Evolutionary conservation across 352 stramenopile genomes (phyloP).

Genomic region (Globisporangium polare): DNA sequence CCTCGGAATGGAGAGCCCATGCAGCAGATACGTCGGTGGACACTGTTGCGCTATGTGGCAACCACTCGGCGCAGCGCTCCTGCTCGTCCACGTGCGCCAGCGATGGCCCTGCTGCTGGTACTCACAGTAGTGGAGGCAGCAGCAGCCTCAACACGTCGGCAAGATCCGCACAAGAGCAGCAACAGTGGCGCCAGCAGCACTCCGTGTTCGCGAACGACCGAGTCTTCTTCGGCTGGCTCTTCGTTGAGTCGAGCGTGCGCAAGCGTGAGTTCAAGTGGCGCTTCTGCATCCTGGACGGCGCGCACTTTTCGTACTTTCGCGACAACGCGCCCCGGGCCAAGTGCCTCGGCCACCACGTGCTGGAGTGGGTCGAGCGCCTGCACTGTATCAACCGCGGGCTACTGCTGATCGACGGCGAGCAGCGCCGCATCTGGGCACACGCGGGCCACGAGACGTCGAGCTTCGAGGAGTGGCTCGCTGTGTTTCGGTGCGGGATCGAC

Average conservation of each 20-base stretch:
- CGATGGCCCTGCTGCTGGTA: neutral
- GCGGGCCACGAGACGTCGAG: constrained; percentile 23
- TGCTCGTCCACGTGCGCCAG: constrained; percentile 6
- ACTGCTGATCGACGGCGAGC: constrained; percentile 24
- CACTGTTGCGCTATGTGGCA: neutral
- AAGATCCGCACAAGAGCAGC: neutral
- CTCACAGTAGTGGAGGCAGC: neutral
- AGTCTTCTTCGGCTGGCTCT: constrained; percentile 35
- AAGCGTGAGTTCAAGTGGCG: constrained; percentile 36
- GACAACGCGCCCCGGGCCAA: constrained; percentile 11
- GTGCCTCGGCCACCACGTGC: constrained; percentile 13
- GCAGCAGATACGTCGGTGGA: neutral
- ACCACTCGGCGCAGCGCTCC: constrained; percentile 7
- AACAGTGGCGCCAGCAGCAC: neutral
- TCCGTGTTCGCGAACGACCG: constrained; percentile 12
- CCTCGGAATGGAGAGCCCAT: constrained; percentile 11
- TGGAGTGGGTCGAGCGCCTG: constrained; percentile 33
- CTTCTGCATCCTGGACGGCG: constrained; percentile 41
- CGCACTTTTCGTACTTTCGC: constrained; percentile 25
- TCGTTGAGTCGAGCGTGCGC: constrained; percentile 19
- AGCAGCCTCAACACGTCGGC: neutral
- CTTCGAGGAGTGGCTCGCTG: constrained; percentile 35
- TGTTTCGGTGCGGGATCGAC: constrained; percentile 20
- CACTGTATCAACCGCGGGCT: constrained; percentile 41
- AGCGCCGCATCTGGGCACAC: constrained; percentile 34